Conservation (phyloP, 257 asterid genomes). For the Jacaranda mimosifolia region DNA sequence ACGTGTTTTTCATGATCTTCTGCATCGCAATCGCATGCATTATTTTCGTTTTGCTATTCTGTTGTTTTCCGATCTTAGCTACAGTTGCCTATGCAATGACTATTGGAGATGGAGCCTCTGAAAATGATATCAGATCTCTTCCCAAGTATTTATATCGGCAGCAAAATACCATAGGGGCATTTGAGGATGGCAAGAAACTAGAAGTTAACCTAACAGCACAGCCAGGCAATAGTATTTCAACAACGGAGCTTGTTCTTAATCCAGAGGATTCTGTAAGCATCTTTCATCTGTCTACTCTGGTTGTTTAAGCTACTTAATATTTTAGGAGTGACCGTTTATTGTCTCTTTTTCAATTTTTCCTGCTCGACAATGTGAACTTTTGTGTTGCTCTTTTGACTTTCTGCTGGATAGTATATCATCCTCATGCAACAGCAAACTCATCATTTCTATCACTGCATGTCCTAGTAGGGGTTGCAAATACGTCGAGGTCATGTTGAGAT, state of each 20-base stretch:
- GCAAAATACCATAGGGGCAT: conserved; percentile 27
- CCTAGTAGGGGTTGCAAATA: too few relatives aligned
- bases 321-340: background rate
- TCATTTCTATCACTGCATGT: too few relatives aligned
- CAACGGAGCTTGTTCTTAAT: conserved; percentile 61
- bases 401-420: too few relatives aligned
- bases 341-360: too few relatives aligned
- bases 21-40: conserved; percentile 80
- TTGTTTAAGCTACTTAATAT: too few relatives aligned
- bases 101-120: conserved; percentile 80
- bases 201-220: conserved; percentile 39
- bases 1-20: conserved; percentile 84
- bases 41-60: conserved; percentile 67
- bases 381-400: too few relatives aligned
- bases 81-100: conserved; percentile 84
- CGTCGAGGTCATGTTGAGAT: too few relatives aligned
- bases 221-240: conserved; percentile 39
- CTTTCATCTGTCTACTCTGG: background rate
- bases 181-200: conserved; percentile 44
- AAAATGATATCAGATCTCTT: conserved; percentile 74
- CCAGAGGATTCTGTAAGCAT: conserved; percentile 85
- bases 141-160: conserved; percentile 72
- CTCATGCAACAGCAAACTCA: too few relatives aligned
- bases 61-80: conserved; percentile 79
- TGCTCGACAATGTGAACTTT: too few relatives aligned